Conservation (phyloP, 2,329 filamentous ascomycete species). For the Fusarium pilosicola region DNA sequence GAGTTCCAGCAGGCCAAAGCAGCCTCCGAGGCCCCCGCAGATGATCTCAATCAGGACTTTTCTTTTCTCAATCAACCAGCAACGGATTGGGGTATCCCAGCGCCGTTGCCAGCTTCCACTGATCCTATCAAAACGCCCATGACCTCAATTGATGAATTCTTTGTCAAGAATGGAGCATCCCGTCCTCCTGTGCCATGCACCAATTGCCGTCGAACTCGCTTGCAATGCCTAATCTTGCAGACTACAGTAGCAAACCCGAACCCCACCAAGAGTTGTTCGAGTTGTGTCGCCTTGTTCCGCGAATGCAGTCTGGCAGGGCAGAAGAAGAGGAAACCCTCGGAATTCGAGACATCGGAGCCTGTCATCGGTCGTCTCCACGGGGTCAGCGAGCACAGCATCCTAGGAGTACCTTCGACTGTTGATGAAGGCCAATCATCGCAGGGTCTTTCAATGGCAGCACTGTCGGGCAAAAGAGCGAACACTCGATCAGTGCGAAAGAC, state of each 20-base stretch:
- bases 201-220: constrained; percentile 55
- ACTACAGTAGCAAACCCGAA: constrained; percentile 60
- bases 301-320: constrained; percentile 60
- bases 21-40: not conserved
- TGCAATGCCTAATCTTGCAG: constrained; percentile 60
- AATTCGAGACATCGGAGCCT: constrained; percentile 58
- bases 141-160: constrained; percentile 50
- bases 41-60: constrained; percentile 18
- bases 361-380: constrained; percentile 62
- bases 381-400: constrained; percentile 52
- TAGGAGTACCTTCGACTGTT: constrained; percentile 13
- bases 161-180: constrained; percentile 54
- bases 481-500: constrained; percentile 58
- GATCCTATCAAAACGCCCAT: constrained; percentile 9
- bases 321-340: constrained; percentile 55
- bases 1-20: constrained; percentile 31
- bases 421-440: constrained; percentile 15
- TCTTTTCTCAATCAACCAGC: constrained; percentile 35
- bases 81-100: constrained; percentile 16
- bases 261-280: constrained; percentile 59
- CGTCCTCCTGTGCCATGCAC: constrained; percentile 55
- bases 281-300: constrained; percentile 60
- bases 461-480: constrained; percentile 47
- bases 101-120: constrained; percentile 1
- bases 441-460: constrained; percentile 12